Percentiles rank a stretch among this genome's conserved stretches.
These are phyloP conservation scores for Kandelia obovata DNA, from an alignment of 345 rosid genomes.

Conservation along the genomic window DNA sequence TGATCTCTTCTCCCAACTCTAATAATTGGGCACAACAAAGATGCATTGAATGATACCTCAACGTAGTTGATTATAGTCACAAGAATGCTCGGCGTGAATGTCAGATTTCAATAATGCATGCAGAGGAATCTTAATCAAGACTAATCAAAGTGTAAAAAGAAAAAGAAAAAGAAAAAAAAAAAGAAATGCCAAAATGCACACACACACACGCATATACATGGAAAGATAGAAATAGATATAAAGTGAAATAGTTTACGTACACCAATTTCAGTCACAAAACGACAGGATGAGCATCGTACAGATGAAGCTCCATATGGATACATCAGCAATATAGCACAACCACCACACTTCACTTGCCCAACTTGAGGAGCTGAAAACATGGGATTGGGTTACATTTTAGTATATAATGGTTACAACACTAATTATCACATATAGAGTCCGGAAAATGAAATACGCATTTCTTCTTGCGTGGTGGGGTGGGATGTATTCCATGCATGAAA, in stretches of 20 bases:
- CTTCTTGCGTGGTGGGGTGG: too few relatives aligned
- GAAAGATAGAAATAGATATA: neutral
- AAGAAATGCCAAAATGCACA: neutral
- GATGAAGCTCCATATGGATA: slow-evolving; percentile 80
- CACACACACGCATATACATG: neutral
- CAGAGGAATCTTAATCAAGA: neutral
- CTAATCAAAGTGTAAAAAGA: neutral
- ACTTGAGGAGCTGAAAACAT: slow-evolving; percentile 61
- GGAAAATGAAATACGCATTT: neutral
- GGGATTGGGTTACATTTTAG: neutral
- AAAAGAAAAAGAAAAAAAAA: neutral
- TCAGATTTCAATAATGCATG: neutral
- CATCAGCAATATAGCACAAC: slow-evolving; percentile 63
- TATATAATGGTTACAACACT: neutral
- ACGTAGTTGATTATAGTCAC: too few relatives aligned
- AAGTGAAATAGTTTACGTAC: slow-evolving; percentile 40
- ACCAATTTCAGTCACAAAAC: slow-evolving; percentile 60
- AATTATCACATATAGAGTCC: neutral
- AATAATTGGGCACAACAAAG: too few relatives aligned
- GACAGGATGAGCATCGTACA: slow-evolving; percentile 80
- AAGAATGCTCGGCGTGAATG: neutral
- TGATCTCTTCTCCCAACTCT: too few relatives aligned
- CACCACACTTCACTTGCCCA: slow-evolving; percentile 65
- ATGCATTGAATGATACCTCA: neutral
- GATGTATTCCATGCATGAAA: too few relatives aligned